phyloP scores from a whole-genome alignment of 2,329 filamentous ascomycete species.

The Arthrobotrys entomopaga region DNA sequence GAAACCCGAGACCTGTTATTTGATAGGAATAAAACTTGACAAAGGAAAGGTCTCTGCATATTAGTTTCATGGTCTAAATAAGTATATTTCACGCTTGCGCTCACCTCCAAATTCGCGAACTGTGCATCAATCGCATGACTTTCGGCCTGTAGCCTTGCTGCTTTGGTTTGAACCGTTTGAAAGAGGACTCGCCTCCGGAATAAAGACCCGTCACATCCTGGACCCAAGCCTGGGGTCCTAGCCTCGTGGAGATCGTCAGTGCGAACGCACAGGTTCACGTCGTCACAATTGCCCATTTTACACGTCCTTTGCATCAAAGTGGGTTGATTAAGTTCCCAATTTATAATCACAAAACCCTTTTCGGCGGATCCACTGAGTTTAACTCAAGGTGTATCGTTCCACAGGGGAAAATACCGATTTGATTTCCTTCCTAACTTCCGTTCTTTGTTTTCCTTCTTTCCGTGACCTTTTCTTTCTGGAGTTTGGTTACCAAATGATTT shows the following conservation, averaged over 20 bases:
- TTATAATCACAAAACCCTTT: neutral
- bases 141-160: constrained; percentile 9
- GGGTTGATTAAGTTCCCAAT: neutral
- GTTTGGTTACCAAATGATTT: neutral
- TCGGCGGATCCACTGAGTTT: neutral
- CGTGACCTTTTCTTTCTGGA: constrained; percentile 3
- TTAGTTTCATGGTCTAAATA: constrained; percentile 2
- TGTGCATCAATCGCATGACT: constrained; percentile 8
- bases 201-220: constrained; percentile 47
- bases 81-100: constrained; percentile 3
- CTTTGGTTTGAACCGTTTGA: constrained; percentile 33
- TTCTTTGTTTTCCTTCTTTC: constrained; percentile 1
- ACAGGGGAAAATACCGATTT: neutral
- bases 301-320: neutral
- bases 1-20: too few relatives aligned
- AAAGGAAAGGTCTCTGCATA: constrained; percentile 1
- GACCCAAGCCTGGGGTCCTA: constrained; percentile 37
- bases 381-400: neutral
- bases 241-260: constrained; percentile 47
- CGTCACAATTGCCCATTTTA: constrained; percentile 25
- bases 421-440: neutral
- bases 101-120: neutral
- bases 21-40: neutral
- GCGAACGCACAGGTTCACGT: constrained; percentile 16
- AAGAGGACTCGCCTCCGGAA: constrained; percentile 49